These are phyloP conservation scores for Fraxinus ornus DNA, from an alignment of 305 asterid genomes.

Conservation along the genomic window DNA sequence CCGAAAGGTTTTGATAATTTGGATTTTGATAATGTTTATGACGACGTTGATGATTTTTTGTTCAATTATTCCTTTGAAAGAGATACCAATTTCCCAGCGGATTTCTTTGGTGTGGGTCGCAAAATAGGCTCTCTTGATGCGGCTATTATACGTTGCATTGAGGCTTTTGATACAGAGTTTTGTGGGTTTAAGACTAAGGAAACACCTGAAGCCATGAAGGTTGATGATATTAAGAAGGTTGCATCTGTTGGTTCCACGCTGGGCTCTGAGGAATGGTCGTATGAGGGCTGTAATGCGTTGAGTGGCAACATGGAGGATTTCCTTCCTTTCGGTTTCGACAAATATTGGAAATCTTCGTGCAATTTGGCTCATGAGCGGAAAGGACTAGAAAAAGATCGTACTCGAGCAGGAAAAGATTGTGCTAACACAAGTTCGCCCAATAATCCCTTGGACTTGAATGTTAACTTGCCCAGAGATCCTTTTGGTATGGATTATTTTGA, in stretches of 20 bases:
- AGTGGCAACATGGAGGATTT: constrained; percentile 34
- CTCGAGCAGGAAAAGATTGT: background rate
- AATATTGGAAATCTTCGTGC: constrained; percentile 21
- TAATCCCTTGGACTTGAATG: constrained; percentile 27
- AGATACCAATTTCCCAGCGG: constrained; percentile 41
- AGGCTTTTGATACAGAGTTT: constrained; percentile 37
- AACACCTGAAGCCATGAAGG: constrained; percentile 20
- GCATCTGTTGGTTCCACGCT: constrained; percentile 24
- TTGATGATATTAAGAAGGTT: constrained; percentile 12
- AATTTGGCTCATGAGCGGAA: background rate
- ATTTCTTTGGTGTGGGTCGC: constrained; percentile 63
- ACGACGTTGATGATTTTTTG: no score
- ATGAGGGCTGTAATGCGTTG: constrained; percentile 19
- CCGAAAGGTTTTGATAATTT: constrained; percentile 24
- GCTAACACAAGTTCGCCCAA: constrained; percentile 11
- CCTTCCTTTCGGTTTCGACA: constrained; percentile 48
- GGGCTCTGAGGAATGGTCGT: constrained; percentile 28
- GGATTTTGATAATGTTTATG: no score
- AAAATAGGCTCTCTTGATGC: constrained; percentile 34
- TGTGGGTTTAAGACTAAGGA: constrained; percentile 38
- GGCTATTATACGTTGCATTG: constrained; percentile 45
- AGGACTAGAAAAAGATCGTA: background rate
- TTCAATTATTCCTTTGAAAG: background rate
- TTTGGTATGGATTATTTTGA: constrained; percentile 38
- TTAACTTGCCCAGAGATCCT: constrained; percentile 51